phyloP scores from a whole-genome alignment of 139 green algal species.

The Chlorella sp. region DNA sequence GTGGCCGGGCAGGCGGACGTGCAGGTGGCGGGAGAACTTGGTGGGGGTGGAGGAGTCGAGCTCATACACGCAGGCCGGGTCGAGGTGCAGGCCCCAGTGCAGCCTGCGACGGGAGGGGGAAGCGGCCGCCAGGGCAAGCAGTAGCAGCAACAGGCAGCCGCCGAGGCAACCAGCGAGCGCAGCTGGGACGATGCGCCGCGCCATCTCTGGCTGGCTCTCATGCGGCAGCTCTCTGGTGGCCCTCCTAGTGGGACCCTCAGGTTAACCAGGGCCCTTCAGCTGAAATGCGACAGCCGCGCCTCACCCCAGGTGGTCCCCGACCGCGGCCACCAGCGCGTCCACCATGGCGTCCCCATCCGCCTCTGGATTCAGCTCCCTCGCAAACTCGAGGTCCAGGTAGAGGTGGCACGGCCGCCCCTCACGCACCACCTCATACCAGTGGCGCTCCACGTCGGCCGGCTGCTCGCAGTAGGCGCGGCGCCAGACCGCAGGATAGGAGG shows the following conservation, averaged over 20 bases:
- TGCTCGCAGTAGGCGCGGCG: background rate
- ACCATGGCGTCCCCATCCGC: slow-evolving; percentile 64
- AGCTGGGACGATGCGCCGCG: too few species aligned
- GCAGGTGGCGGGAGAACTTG: slow-evolving; percentile 85
- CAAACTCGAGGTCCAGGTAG: slow-evolving; percentile 91
- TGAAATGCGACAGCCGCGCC: too few species aligned
- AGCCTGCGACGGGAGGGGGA: background rate
- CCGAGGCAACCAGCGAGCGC: too few species aligned
- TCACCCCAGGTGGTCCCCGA: slow-evolving; percentile 37
- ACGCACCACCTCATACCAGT: slow-evolving; percentile 75
- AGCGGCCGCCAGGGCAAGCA: background rate
- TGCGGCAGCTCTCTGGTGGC: too few species aligned
- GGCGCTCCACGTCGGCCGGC: too few species aligned
- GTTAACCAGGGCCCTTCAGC: too few species aligned
- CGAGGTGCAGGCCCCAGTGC: slow-evolving; percentile 15
- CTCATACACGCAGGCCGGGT: slow-evolving; percentile 57
- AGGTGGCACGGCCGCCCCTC: slow-evolving; percentile 78
- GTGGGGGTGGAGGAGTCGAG: slow-evolving; percentile 67
- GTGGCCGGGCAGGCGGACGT: slow-evolving; percentile 62
- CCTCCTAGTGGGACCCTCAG: too few species aligned
- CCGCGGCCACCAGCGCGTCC: slow-evolving; percentile 51
- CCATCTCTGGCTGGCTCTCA: too few species aligned
- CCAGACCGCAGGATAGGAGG: slow-evolving; percentile 46
- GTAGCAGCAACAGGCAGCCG: background rate
- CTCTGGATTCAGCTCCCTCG: slow-evolving; percentile 48